Conservation (phyloP, 371 early-diverging fungal species). For the Massospora cicadina region DNA sequence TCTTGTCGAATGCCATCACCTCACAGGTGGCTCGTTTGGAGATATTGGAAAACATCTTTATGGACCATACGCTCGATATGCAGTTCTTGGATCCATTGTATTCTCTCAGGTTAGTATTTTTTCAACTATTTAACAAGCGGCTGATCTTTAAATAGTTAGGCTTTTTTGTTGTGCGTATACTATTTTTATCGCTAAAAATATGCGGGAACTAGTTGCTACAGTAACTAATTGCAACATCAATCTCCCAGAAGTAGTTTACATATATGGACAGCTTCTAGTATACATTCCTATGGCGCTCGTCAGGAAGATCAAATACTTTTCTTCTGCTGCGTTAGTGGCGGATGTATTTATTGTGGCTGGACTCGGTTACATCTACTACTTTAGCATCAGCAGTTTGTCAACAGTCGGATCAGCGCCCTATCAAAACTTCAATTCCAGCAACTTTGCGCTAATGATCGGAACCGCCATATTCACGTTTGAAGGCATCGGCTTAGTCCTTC, state of each 20-base stretch:
- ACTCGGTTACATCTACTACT: constrained; percentile 51
- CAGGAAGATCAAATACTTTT: constrained; percentile 59
- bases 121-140: not conserved
- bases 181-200: constrained; percentile 71
- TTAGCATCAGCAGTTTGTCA: constrained; percentile 35
- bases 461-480: constrained; percentile 84
- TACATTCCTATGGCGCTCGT: constrained; percentile 70
- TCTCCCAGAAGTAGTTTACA: constrained; percentile 28
- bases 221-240: constrained; percentile 34
- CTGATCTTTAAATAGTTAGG: constrained; percentile 29
- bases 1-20: constrained; percentile 34
- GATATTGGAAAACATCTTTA: constrained; percentile 56
- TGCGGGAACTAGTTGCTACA: constrained; percentile 43
- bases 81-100: constrained; percentile 61
- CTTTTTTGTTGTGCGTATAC: constrained; percentile 73
- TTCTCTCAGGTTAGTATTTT: constrained; percentile 42
- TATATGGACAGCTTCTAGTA: constrained; percentile 48
- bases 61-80: constrained; percentile 43
- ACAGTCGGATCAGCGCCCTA: constrained; percentile 37
- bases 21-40: constrained; percentile 40
- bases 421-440: constrained; percentile 37
- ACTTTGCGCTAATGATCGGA: constrained; percentile 65
- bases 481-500: constrained; percentile 68
- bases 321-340: constrained; percentile 60
- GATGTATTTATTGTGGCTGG: constrained; percentile 73